phyloP scores from a whole-genome alignment of 768 basidiomycete species.

The Russula brevipes region DNA sequence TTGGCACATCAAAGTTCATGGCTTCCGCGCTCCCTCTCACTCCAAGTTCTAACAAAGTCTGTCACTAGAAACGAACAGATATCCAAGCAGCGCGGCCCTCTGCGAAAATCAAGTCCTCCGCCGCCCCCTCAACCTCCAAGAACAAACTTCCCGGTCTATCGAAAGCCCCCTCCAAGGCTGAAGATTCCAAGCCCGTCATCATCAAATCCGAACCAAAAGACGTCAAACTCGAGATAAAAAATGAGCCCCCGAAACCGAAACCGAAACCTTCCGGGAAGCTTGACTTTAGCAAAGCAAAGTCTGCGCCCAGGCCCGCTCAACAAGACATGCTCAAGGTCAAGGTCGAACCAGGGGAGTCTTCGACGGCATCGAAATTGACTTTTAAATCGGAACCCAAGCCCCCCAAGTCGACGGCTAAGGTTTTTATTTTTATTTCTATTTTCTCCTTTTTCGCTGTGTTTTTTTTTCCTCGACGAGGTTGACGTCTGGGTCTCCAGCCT shows the following conservation, averaged over 20 bases:
- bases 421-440: neutral
- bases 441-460: neutral
- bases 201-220: conserved; percentile 30
- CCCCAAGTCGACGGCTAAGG: conserved; percentile 5
- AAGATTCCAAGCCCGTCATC: conserved; percentile 24
- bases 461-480: neutral
- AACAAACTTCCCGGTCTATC: conserved; percentile 17
- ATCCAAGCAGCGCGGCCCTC: neutral
- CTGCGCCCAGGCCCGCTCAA: conserved; percentile 14
- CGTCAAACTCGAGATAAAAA: conserved; percentile 28
- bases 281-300: conserved; percentile 36
- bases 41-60: neutral
- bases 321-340: conserved; percentile 18
- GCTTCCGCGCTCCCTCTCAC: neutral
- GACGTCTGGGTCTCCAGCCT: conserved; percentile 23
- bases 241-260: conserved; percentile 30
- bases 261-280: conserved; percentile 46
- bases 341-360: conserved; percentile 22
- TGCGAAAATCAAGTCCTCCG: conserved; percentile 3
- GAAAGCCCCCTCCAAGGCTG: conserved; percentile 12
- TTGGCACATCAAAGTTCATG: conserved; percentile 16
- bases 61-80: conserved; percentile 6
- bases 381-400: conserved; percentile 16
- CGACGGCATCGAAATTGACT: conserved; percentile 10
- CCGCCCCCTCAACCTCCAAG: conserved; percentile 19